Evolutionary conservation across 1,284 basidiomycete species (phyloP).

Genomic region (Papiliotrema nemorosa): DNA sequence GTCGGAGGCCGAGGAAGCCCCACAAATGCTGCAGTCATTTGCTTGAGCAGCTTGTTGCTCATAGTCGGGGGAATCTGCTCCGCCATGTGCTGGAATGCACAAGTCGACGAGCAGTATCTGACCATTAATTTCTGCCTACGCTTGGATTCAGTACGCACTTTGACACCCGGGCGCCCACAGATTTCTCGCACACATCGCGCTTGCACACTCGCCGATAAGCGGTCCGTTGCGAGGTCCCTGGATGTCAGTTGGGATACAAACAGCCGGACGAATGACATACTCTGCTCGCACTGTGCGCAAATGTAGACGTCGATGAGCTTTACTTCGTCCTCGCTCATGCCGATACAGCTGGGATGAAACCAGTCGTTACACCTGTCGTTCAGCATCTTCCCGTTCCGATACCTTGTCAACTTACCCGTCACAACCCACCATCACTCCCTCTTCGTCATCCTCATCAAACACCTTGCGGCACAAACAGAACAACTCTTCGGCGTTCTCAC

Average conservation of each 20-base stretch:
- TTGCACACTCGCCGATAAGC: conserved; percentile 37
- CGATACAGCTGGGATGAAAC: conserved; percentile 44
- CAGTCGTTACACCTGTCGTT: conserved; percentile 41
- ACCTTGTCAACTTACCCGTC: conserved; percentile 26
- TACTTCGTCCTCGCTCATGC: conserved; percentile 32
- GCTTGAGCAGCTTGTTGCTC: conserved; percentile 31
- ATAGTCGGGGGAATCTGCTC: conserved; percentile 18
- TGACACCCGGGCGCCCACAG: conserved; percentile 23
- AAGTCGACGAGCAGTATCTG: conserved; percentile 41
- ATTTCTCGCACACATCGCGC: conserved; percentile 34
- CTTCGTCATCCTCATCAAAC: conserved; percentile 37
- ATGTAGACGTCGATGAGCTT: conserved; percentile 42
- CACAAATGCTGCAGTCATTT: conserved; percentile 19
- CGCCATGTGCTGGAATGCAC: conserved; percentile 35
- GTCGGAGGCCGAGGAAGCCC: conserved; percentile 29
- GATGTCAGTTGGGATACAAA: not conserved
- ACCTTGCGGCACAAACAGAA: conserved; percentile 43
- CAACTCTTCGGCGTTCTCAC: conserved; percentile 12
- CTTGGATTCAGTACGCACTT: conserved; percentile 30
- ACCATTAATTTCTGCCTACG: not conserved
- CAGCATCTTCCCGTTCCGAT: not conserved
- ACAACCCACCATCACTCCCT: conserved; percentile 39
- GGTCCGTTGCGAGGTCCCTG: conserved; percentile 33
- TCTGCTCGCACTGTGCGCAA: conserved; percentile 39
- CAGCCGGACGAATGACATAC: conserved; percentile 14